These are phyloP conservation scores for Collybiopsis confluens DNA, from an alignment of 768 basidiomycete genomes.

Conservation along the genomic window DNA sequence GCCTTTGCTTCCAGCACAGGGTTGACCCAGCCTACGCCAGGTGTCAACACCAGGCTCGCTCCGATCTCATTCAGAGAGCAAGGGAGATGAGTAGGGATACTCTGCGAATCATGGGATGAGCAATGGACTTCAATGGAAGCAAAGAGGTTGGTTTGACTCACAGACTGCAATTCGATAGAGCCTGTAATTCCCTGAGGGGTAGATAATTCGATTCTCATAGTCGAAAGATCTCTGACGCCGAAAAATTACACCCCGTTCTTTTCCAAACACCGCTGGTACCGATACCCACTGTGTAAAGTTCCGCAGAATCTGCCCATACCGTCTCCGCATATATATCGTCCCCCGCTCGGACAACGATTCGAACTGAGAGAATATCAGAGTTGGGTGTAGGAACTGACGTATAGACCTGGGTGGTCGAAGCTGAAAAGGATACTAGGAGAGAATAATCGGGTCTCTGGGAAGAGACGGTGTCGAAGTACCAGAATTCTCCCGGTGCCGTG, in stretches of 20 bases:
- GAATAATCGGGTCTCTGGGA: conserved; percentile 9
- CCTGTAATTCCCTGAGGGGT: conserved; percentile 12
- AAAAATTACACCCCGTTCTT: conserved; percentile 12
- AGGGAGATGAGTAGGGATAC: not conserved
- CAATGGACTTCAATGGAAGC: no score
- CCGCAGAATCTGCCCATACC: not conserved
- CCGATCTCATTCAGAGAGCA: not conserved
- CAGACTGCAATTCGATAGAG: conserved; percentile 7
- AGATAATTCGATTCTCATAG: conserved; percentile 9
- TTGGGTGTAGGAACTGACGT: not conserved
- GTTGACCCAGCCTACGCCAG: conserved; percentile 1
- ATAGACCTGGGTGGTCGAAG: not conserved
- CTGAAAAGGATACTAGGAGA: conserved; percentile 13
- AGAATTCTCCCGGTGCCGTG: conserved; percentile 13
- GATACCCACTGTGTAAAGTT: not conserved
- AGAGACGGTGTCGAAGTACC: conserved; percentile 18
- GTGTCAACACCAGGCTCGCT: not conserved
- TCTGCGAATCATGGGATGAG: not conserved
- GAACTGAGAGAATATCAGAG: conserved; percentile 1
- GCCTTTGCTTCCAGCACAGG: not conserved
- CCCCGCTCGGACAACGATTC: not conserved
- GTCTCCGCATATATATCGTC: conserved; percentile 6
- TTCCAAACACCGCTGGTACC: conserved; percentile 10
- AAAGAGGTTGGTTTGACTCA: not conserved
- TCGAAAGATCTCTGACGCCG: not conserved